Percentiles rank a stretch among this genome's conserved stretches.
Conservation (phyloP, 1,139 yeast genomes). For the Lipomyces yarrowii region DNA sequence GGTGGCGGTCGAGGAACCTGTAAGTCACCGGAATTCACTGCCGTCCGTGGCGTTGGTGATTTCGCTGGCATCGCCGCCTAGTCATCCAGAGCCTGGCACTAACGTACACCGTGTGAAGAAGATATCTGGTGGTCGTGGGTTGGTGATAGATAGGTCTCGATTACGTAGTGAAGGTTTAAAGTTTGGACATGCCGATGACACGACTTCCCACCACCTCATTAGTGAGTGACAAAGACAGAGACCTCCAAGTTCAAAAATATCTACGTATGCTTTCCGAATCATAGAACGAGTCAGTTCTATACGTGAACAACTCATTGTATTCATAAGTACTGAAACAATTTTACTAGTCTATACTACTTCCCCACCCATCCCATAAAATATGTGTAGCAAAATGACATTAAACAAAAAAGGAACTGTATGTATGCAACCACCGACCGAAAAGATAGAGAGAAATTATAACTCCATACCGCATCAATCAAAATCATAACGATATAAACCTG, state of each 20-base stretch:
- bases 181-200: too few species aligned
- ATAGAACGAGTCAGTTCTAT: not conserved
- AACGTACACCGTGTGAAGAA: not conserved
- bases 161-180: too few species aligned
- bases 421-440: slow-evolving; percentile 22
- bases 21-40: not conserved
- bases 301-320: slow-evolving; percentile 1
- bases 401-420: slow-evolving; percentile 16
- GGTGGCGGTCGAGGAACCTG: not conserved
- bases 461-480: slow-evolving; percentile 9
- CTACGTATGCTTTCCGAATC: too few species aligned
- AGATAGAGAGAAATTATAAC: slow-evolving; percentile 2
- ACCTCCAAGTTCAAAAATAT: too few species aligned
- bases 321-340: not conserved
- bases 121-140: not conserved
- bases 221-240: too few species aligned
- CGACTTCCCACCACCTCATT: too few species aligned
- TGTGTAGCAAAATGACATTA: slow-evolving; percentile 11
- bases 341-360: slow-evolving; percentile 14
- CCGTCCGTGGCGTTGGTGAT: not conserved
- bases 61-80: not conserved
- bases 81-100: not conserved
- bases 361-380: slow-evolving; percentile 27
- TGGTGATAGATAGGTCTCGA: too few species aligned
- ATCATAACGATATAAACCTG: not conserved